These are phyloP conservation scores for Solanum appendiculatum DNA, from an alignment of 257 asterid genomes.

Conservation along the genomic window DNA sequence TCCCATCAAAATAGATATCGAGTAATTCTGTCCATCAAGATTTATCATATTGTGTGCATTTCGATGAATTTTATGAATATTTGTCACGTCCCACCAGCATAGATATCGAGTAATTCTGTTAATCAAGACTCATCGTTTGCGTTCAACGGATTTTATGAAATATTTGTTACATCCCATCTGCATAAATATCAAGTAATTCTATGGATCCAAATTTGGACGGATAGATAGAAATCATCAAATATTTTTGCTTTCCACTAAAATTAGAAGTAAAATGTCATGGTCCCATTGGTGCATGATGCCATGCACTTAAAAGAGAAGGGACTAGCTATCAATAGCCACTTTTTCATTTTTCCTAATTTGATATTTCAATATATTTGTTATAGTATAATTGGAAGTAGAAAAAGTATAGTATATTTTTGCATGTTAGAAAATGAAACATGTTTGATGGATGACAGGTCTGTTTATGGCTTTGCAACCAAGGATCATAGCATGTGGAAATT, in stretches of 20 bases:
- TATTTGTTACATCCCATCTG: not conserved
- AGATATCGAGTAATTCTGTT: no score
- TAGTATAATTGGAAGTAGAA: not conserved
- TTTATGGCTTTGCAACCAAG: constrained; percentile 98
- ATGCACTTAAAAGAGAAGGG: not conserved
- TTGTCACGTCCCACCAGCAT: no score
- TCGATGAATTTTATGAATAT: no score
- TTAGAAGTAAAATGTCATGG: not conserved
- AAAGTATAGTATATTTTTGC: not conserved
- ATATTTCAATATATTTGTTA: not conserved
- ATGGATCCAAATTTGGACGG: not conserved
- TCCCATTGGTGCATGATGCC: not conserved
- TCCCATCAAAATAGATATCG: not conserved
- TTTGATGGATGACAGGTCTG: constrained; percentile 49
- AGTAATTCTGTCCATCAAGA: not conserved
- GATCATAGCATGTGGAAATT: constrained; percentile 97
- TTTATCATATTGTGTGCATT: no score
- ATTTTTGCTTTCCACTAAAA: not conserved
- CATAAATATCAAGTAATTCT: not conserved
- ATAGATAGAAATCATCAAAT: not conserved
- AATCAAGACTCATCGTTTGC: no score
- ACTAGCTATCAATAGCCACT: not conserved
- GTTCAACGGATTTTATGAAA: not conserved
- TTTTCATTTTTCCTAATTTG: not conserved
- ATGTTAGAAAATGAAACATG: not conserved